A percentile compares a stretch with the other conserved stretches of the same genome.
Evolutionary conservation across 208 protist genomes (phyloP).

Genomic region (Trypanosoma rangeli): DNA sequence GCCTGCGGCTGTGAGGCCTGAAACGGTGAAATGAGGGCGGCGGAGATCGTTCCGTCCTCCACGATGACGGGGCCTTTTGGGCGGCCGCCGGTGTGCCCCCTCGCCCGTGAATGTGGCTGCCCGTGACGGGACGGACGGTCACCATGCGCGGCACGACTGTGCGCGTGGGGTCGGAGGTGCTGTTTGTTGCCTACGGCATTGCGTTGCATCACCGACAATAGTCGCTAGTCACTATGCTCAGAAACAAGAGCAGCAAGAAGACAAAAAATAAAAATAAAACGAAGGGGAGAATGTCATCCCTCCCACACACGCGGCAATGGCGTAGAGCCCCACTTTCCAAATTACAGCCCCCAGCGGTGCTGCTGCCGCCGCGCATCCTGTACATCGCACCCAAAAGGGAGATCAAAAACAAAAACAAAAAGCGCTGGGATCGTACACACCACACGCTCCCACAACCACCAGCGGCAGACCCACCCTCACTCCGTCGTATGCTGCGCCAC

Average conservation of each 20-base stretch:
- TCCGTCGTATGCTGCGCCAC: background rate
- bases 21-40: constrained; percentile 57
- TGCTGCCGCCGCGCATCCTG: background rate
- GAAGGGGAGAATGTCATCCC: background rate
- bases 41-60: constrained; percentile 28
- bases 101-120: background rate
- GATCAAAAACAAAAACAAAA: no score
- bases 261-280: background rate
- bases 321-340: background rate
- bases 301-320: background rate
- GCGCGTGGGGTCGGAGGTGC: background rate
- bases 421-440: background rate
- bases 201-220: background rate
- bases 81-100: background rate
- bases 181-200: background rate
- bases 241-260: background rate
- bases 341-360: background rate
- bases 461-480: background rate
- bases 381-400: background rate
- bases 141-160: background rate
- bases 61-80: background rate
- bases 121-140: background rate
- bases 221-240: background rate
- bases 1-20: constrained; percentile 56
- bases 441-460: background rate